A percentile compares a stretch with the other conserved stretches of the same genome.
These are phyloP conservation scores for Pseudophaeomoniella oleicola DNA, from an alignment of 2,329 filamentous ascomycete species.

Conservation along the genomic window DNA sequence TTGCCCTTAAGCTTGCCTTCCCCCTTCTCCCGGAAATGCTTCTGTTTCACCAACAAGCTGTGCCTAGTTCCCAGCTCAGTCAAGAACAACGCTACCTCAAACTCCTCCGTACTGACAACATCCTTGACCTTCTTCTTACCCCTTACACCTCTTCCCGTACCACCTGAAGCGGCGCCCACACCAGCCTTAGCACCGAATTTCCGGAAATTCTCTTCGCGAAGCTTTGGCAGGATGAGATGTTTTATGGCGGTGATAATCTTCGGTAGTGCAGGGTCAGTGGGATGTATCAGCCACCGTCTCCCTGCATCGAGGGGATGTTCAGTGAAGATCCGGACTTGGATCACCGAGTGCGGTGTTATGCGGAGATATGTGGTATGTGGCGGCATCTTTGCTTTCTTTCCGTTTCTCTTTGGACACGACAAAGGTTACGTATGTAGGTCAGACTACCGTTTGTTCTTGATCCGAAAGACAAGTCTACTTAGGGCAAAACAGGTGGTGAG, in stretches of 20 bases:
- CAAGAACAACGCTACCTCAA: conserved; percentile 87
- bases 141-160: conserved; percentile 34
- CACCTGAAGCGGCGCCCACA: conserved; percentile 24
- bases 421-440: too few species aligned
- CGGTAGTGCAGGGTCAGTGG: conserved; percentile 60
- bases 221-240: conserved; percentile 75
- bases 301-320: conserved; percentile 67
- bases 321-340: conserved; percentile 94
- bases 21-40: conserved; percentile 51
- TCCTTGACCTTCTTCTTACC: conserved; percentile 78
- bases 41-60: conserved; percentile 73
- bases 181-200: not conserved
- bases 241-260: conserved; percentile 74
- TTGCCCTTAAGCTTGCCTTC: conserved; percentile 44
- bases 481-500: too few species aligned
- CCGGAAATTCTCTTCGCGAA: conserved; percentile 64
- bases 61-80: conserved; percentile 76
- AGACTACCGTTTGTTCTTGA: too few species aligned
- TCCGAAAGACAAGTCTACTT: too few species aligned
- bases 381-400: too few species aligned
- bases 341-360: conserved; percentile 81
- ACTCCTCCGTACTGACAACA: conserved; percentile 70
- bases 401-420: too few species aligned
- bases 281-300: conserved; percentile 70
- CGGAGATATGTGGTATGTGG: conserved; percentile 49